Evolutionary conservation across 805 yeast species (phyloP).

Genomic region (Myxozyma neotropica): DNA sequence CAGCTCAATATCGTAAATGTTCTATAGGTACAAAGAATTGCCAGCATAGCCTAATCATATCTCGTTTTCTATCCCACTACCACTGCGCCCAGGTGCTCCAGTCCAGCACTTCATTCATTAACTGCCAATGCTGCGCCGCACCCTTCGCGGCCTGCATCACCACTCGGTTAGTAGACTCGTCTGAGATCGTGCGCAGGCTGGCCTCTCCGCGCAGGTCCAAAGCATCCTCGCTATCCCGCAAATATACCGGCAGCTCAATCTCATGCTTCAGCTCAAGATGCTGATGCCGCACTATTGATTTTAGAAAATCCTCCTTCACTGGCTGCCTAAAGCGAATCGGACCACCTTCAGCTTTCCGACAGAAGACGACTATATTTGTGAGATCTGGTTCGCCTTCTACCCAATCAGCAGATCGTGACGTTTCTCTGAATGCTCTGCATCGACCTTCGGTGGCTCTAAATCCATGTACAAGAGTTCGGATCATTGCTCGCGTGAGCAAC

Average conservation of each 20-base stretch:
- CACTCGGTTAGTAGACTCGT: conserved; percentile 8
- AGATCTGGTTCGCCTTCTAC: not conserved
- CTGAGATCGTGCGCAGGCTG: conserved; percentile 1
- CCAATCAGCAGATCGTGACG: not conserved
- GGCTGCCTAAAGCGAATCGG: conserved; percentile 21
- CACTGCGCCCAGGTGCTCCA: conserved; percentile 26
- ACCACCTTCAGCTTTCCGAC: conserved; percentile 16
- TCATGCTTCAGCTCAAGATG: conserved; percentile 13
- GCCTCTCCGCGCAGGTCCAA: conserved; percentile 7
- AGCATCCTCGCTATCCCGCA: conserved; percentile 13
- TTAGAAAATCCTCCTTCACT: conserved; percentile 20
- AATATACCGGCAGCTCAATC: conserved; percentile 17
- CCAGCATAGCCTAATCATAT: too few species aligned
- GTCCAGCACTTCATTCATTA: conserved; percentile 16
- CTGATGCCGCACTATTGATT: conserved; percentile 19
- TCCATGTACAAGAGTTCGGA: conserved; percentile 18
- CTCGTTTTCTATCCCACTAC: conserved; percentile 5
- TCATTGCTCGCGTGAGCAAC: conserved; percentile 5
- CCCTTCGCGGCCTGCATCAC: conserved; percentile 9
- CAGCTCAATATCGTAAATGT: not conserved
- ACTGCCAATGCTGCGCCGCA: conserved; percentile 25
- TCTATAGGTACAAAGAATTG: not conserved
- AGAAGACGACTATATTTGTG: conserved; percentile 27
- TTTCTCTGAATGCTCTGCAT: conserved; percentile 22
- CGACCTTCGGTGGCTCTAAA: conserved; percentile 17